Conservation (phyloP, 139 green algal species). For the Dunaliella primolecta region DNA sequence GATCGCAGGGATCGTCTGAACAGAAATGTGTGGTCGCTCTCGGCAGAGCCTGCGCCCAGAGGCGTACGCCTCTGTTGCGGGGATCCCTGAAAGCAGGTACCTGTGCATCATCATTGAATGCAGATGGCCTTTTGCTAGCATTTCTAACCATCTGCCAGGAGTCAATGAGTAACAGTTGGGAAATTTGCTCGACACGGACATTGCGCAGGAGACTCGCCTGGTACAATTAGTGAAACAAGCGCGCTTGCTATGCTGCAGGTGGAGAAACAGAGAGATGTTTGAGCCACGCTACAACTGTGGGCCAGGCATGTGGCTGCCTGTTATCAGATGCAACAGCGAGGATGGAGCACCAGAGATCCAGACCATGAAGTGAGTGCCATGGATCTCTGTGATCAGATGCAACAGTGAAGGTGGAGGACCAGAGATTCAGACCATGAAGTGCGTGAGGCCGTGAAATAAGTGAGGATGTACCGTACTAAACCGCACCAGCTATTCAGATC, state of each 20-base stretch:
- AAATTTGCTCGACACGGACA: no score
- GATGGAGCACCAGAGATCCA: slow-evolving; percentile 40
- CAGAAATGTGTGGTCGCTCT: background rate
- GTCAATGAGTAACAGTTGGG: no score
- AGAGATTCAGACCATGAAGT: no score
- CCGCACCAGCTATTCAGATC: no score
- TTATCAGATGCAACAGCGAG: slow-evolving; percentile 16
- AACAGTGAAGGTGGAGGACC: no score
- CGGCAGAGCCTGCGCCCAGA: background rate
- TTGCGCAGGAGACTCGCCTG: no score
- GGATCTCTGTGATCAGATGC: background rate
- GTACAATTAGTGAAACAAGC: background rate
- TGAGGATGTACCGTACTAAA: no score
- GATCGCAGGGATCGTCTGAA: no score
- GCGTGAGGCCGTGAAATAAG: no score
- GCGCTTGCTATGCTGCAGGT: slow-evolving; percentile 11
- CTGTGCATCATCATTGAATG: no score
- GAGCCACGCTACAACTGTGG: slow-evolving; percentile 51
- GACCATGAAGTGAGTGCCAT: slow-evolving; percentile 53
- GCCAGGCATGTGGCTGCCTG: slow-evolving; percentile 43
- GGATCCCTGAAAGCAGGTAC: background rate
- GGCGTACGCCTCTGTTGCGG: background rate
- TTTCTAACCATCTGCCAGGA: no score
- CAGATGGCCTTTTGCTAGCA: no score
- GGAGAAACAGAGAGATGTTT: slow-evolving; percentile 44